Evolutionary conservation across 139 green algal genomes (phyloP), one percentile per base, ranked within the genome.

Genomic region (Bryopsis sp.): DNA sequence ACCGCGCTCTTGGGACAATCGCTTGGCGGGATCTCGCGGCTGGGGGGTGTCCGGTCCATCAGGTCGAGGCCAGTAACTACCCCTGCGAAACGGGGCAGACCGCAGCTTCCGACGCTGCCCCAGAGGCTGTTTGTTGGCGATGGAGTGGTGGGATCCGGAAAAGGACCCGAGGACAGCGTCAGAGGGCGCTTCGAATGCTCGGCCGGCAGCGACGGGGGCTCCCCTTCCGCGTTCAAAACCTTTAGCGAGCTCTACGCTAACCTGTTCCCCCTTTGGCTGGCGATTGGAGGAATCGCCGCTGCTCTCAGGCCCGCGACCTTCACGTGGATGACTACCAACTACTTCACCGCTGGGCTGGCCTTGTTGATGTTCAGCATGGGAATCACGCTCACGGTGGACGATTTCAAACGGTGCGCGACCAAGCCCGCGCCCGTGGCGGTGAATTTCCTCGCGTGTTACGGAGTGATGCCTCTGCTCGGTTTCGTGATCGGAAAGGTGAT

Each of bases 361-460:
- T 76, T 91, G 36, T 78, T 95, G 28, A 93, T 95, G 89, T 78
- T 94, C 34, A 83, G 76, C 67, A 95, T 95, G 88, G 88, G 88
- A 32, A 76, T 95, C 59, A 90, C 83, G 6, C 78, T 95, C 7
- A 89, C 84, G n/a, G 72, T 89, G 35, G 81, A 91, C 1, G 86
- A 95, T 72, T 92, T 95, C 69, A 81, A 83, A 33, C 76, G 82
- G 72, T 85, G 80, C 64, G 65, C 74, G 15, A 48, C 62, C 33
- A 83, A 89, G 26, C 89, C 89, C 1, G 83, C 70, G 43, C 81
- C 86, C 2, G 87, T 95, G 32, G 54, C 71, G 8, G 64, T 92
- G 19, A 79, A 81, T 34, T 93, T 90, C 72, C 29, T 88, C 4
- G 76, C 67, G 28, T 84, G 86, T 65, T 92, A 92, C 77, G 68